A percentile compares a stretch with the other conserved stretches of the same genome.
These are phyloP conservation scores for Lophiotrema nucula DNA, from an alignment of 495 filamentous ascomycete species.

Conservation along the genomic window DNA sequence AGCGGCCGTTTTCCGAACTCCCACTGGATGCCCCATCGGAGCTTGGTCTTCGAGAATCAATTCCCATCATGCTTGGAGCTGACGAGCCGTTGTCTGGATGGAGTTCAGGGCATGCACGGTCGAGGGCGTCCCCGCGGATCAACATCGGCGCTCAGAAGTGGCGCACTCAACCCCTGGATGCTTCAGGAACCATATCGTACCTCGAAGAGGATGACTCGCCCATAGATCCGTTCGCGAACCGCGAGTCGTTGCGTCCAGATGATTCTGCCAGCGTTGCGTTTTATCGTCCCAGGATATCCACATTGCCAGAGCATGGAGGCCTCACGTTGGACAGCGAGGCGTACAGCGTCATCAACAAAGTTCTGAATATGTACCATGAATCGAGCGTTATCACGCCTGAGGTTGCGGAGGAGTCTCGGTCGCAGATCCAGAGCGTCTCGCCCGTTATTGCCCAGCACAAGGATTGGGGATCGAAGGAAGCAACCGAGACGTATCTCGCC, in stretches of 20 bases:
- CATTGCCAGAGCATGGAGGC: slow-evolving; percentile 14
- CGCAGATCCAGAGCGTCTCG: slow-evolving; percentile 34
- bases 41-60: slow-evolving; percentile 55
- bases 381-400: slow-evolving; percentile 34
- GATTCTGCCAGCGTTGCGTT: slow-evolving; percentile 35
- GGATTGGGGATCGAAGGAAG: slow-evolving; percentile 37
- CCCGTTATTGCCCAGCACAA: slow-evolving; percentile 31
- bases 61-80: slow-evolving; percentile 58
- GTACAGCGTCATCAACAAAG: slow-evolving; percentile 45
- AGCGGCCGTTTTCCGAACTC: neutral
- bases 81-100: slow-evolving; percentile 10
- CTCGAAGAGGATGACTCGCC: slow-evolving; percentile 33
- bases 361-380: slow-evolving; percentile 47
- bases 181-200: slow-evolving; percentile 28
- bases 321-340: slow-evolving; percentile 46
- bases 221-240: slow-evolving; percentile 31
- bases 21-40: slow-evolving; percentile 9
- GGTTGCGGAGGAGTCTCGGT: slow-evolving; percentile 35
- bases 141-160: slow-evolving; percentile 28
- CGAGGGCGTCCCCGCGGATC: slow-evolving; percentile 17
- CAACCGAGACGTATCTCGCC: slow-evolving; percentile 38
- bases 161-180: slow-evolving; percentile 28
- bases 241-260: slow-evolving; percentile 28
- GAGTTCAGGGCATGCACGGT: neutral
- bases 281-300: slow-evolving; percentile 18